Evolutionary conservation across 371 early-diverging fungal species (phyloP).

Genomic region (Mortierella sp.): DNA sequence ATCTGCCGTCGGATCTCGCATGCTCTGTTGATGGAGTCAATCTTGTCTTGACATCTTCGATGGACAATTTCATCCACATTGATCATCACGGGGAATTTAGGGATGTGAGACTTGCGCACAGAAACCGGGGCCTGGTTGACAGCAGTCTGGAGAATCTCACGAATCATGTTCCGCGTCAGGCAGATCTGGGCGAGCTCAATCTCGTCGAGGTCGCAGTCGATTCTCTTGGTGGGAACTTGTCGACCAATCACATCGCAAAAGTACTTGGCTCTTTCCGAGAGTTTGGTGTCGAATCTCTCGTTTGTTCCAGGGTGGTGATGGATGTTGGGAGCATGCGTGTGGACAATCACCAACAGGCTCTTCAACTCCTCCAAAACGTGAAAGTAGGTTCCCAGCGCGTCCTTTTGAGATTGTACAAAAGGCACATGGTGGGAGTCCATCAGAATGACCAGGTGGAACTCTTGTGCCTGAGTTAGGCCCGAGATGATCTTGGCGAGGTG

Average conservation of each 20-base stretch:
- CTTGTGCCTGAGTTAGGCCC: not conserved
- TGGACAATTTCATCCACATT: too few relatives aligned
- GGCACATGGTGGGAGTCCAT: not conserved
- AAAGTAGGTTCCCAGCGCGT: not conserved
- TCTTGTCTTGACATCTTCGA: too few relatives aligned
- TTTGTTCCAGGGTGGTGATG: not conserved
- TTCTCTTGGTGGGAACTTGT: not conserved
- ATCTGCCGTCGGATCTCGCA: too few relatives aligned
- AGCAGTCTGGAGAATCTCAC: not conserved
- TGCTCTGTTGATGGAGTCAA: too few relatives aligned
- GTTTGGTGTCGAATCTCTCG: not conserved
- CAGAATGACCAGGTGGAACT: constrained; percentile 5
- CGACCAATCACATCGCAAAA: not conserved
- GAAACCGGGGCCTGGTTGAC: too few relatives aligned
- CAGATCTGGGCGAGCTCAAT: not conserved
- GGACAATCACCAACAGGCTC: not conserved
- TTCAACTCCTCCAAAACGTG: not conserved
- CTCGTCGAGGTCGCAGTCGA: not conserved
- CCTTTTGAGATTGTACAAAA: not conserved
- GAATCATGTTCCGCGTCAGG: not conserved
- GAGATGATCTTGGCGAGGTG: constrained; percentile 6
- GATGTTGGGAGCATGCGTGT: not conserved
- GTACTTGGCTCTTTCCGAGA: not conserved
- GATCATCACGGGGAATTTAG: too few relatives aligned
- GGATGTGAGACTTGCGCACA: too few relatives aligned